Conservation (phyloP, 345 rosid species). For the Syzygium jambos region DNA sequence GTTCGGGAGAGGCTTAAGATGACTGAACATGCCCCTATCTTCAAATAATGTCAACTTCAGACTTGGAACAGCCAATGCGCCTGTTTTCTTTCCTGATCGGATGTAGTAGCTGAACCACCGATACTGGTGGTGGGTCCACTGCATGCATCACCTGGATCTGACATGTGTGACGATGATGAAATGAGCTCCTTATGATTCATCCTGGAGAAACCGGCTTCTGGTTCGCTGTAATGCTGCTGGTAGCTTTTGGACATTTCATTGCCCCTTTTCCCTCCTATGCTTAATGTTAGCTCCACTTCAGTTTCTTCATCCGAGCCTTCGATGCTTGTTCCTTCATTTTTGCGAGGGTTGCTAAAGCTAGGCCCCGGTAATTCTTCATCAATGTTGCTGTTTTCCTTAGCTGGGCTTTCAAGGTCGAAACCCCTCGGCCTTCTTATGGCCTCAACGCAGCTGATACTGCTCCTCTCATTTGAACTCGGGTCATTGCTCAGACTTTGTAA, state of each 20-base stretch:
- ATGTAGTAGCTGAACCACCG: slow-evolving; percentile 48
- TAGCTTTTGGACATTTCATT: slow-evolving; percentile 4
- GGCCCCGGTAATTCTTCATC: slow-evolving; percentile 20
- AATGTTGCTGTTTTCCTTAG: slow-evolving; percentile 17
- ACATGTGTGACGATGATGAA: slow-evolving; percentile 16
- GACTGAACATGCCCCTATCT: neutral
- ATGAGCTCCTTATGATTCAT: slow-evolving; percentile 9
- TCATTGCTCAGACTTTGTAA: slow-evolving; percentile 10
- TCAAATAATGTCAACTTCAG: slow-evolving; percentile 16
- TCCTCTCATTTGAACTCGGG: slow-evolving; percentile 36
- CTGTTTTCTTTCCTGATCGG: slow-evolving; percentile 48
- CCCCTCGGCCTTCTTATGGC: slow-evolving; percentile 13
- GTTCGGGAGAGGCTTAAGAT: slow-evolving; percentile 9
- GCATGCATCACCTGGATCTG: slow-evolving; percentile 27
- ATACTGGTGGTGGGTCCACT: slow-evolving; percentile 42
- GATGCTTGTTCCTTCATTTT: slow-evolving; percentile 1
- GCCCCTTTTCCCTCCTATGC: slow-evolving; percentile 43
- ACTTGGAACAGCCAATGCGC: slow-evolving; percentile 75
- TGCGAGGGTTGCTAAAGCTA: slow-evolving; percentile 5
- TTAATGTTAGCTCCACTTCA: slow-evolving; percentile 59
- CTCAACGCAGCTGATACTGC: slow-evolving; percentile 39
- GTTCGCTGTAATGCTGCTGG: neutral
- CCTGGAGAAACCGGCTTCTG: neutral
- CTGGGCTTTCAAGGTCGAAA: slow-evolving; percentile 41
- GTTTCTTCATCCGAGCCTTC: slow-evolving; percentile 27